Conservation (phyloP, 2,329 filamentous ascomycete genomes). For the Colletotrichum higginsianum region DNA sequence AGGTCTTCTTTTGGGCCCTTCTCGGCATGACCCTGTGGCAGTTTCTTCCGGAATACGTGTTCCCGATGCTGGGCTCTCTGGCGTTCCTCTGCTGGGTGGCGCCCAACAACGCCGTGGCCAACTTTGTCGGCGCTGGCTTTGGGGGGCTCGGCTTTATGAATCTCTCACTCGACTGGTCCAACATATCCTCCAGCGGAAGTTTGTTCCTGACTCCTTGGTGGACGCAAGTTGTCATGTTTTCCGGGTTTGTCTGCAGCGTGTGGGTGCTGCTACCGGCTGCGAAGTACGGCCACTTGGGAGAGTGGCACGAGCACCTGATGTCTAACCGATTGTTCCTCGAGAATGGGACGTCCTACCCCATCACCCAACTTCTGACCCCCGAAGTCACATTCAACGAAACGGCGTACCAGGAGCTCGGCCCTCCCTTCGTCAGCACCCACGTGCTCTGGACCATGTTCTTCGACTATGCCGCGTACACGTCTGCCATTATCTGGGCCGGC, state of each 20-base stretch:
- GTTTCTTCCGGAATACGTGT: constrained; percentile 37
- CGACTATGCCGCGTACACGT: constrained; percentile 67
- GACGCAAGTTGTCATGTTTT: constrained; percentile 66
- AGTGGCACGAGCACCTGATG: constrained; percentile 67
- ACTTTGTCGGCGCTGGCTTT: constrained; percentile 73
- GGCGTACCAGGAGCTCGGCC: constrained; percentile 70
- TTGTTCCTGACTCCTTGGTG: constrained; percentile 68
- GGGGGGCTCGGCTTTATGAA: constrained; percentile 72
- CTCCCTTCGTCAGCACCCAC: constrained; percentile 63
- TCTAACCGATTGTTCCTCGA: constrained; percentile 68
- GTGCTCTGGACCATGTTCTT: constrained; percentile 39
- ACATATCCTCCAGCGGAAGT: constrained; percentile 59
- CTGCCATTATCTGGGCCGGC: constrained; percentile 66
- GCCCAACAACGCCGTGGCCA: constrained; percentile 70
- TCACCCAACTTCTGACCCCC: constrained; percentile 53
- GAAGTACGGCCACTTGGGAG: constrained; percentile 69
- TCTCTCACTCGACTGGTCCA: constrained; percentile 69
- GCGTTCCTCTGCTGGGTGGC: constrained; percentile 74
- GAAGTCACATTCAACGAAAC: constrained; percentile 71
- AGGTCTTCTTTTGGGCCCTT: constrained; percentile 69
- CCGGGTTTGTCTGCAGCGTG: constrained; percentile 68
- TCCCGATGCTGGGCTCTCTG: constrained; percentile 37
- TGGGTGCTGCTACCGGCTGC: constrained; percentile 73
- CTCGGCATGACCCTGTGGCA: constrained; percentile 59
- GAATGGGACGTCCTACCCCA: constrained; percentile 63